Conservation (phyloP, 2,329 filamentous ascomycete genomes). For the Trichophyton mentagrophytes region DNA sequence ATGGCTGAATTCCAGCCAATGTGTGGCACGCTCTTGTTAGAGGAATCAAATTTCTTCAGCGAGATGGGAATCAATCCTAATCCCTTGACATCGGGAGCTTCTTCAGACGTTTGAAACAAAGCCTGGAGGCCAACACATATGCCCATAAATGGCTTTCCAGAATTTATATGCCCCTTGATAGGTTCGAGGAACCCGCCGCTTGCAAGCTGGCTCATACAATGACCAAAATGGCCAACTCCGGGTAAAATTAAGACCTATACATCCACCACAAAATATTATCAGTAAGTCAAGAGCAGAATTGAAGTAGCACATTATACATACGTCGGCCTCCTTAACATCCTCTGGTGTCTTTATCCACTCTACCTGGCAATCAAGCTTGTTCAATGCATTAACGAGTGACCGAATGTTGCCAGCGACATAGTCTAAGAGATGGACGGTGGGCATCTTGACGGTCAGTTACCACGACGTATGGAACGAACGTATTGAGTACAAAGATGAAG, state of each 20-base stretch:
- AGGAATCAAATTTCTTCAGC: conserved; percentile 64
- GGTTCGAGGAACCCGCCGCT: conserved; percentile 73
- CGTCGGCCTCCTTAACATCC: conserved; percentile 74
- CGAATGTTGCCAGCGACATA: conserved; percentile 95
- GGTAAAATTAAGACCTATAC: conserved; percentile 64
- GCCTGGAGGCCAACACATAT: conserved; percentile 93
- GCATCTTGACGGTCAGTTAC: conserved; percentile 22
- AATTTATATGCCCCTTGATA: conserved; percentile 66
- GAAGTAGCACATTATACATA: conserved; percentile 31
- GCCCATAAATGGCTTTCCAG: conserved; percentile 95
- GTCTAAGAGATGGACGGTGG: conserved; percentile 47
- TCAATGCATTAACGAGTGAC: conserved; percentile 92
- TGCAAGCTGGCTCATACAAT: conserved; percentile 77
- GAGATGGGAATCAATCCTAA: conserved; percentile 59
- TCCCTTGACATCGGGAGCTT: conserved; percentile 59
- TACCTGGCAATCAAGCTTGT: conserved; percentile 84
- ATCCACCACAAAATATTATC: background rate
- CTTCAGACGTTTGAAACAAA: conserved; percentile 72
- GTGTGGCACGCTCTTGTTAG: conserved; percentile 83
- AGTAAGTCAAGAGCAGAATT: background rate
- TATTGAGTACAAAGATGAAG: background rate
- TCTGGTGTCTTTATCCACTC: conserved; percentile 81
- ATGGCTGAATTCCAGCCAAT: conserved; percentile 92
- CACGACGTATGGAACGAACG: background rate
- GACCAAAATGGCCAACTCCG: conserved; percentile 93